Evolutionary conservation across 106 monocot genomes (phyloP).

Genomic region (Acanthochlamys bracteata): DNA sequence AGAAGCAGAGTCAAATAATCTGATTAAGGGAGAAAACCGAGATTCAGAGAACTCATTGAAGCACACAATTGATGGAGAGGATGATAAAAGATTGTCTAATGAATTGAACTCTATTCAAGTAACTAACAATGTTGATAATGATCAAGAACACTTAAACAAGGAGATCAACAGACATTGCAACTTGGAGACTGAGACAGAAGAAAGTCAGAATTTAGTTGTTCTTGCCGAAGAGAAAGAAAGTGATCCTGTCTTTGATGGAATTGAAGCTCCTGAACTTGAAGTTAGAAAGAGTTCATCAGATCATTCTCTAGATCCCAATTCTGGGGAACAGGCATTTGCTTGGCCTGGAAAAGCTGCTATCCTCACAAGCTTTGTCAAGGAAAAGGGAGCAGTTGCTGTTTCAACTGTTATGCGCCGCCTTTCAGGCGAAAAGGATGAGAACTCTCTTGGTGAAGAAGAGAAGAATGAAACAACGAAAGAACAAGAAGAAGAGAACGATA

Average conservation of each 20-base stretch:
- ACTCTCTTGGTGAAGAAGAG: conserved; percentile 16
- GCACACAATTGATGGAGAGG: neutral
- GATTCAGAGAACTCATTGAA: neutral
- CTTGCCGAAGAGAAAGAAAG: conserved; percentile 34
- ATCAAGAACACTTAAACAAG: neutral
- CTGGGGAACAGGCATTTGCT: conserved; percentile 27
- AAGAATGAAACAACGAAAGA: conserved; percentile 16
- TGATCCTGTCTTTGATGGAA: conserved; percentile 76
- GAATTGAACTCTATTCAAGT: neutral
- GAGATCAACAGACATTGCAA: conserved; percentile 1
- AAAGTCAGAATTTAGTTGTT: conserved; percentile 14
- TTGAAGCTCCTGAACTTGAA: conserved; percentile 49
- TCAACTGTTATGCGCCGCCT: conserved; percentile 72
- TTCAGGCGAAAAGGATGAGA: conserved; percentile 62
- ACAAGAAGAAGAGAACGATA: conserved; percentile 20
- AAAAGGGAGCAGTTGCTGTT: conserved; percentile 63
- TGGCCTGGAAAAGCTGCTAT: conserved; percentile 81
- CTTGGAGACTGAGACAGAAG: conserved; percentile 3
- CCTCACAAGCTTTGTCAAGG: conserved; percentile 73
- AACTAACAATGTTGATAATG: neutral
- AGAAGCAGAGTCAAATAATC: too few species aligned
- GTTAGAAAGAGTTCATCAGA: conserved; percentile 16
- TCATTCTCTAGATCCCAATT: conserved; percentile 21
- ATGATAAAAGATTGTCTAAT: neutral
- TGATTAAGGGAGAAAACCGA: too few species aligned